Evolutionary conservation across 805 yeast genomes (phyloP), one percentile per base, ranked within the genome.

Genomic region (Ogataea chonburiensis): DNA sequence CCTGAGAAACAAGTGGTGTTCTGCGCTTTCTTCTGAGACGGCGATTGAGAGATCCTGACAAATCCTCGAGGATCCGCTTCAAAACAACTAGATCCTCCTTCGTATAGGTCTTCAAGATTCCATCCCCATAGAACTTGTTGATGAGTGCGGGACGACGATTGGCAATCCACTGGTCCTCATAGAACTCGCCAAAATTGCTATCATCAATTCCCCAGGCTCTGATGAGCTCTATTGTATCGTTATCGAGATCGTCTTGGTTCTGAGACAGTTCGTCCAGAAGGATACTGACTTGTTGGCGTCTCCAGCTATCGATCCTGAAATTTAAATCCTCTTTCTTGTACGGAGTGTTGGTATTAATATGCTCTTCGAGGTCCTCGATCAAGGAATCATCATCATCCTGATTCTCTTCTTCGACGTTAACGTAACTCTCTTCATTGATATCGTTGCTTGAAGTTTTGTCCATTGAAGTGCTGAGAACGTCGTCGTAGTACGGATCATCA

Each of bases 191-290:
- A n/a, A 25, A 12, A 20, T 13, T 17, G 10, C 38, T 29, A n/a
- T 55, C 53, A 15, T 56, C 63, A 14, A 58, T 55, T 2, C 61
- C 63, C 63, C 63, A 58, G 7, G 60, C 47, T 34, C 50, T 47
- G 32, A 58, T 50, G 13, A 55, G 44, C 10, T 56, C 61, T 2
- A 43, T 7, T 3, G 56, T 52, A 3, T 53, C 56, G 12, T 28
- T 24, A 19, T 50, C 51, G 11, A 43, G 21, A 3, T 43, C 28
- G 5, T 14, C 25, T 13, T 30, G 31, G 18, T 37, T 39, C 8
- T 33, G 17, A 6, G 50, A 33, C 1, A 47, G 17, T 10, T 55
- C 61, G 12, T 39, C 43, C 12, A 57, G 22, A 8, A 58, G 32
- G 7, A 46, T 38, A 20, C 42, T 42, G 7, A 55, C 46, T 32